These are phyloP conservation scores for Trichosporon faecale DNA, from an alignment of 1,284 basidiomycete genomes.

Conservation along the genomic window DNA sequence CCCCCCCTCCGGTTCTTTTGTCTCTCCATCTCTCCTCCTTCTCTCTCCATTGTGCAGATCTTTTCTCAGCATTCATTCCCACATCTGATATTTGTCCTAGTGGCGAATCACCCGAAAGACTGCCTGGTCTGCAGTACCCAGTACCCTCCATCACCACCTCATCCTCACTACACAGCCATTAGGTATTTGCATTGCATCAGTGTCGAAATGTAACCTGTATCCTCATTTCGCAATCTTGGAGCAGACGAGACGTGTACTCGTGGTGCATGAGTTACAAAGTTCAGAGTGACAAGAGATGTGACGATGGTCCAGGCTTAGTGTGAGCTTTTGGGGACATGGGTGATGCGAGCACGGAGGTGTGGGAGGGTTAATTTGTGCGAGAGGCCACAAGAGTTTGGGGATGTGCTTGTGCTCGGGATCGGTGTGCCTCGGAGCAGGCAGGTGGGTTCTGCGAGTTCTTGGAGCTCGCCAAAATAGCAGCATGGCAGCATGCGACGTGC, in stretches of 20 bases:
- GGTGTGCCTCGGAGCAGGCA: no score
- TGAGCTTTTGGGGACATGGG: not conserved
- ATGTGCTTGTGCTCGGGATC: not conserved
- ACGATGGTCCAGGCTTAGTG: not conserved
- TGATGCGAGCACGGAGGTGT: no score
- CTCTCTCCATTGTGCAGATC: not conserved
- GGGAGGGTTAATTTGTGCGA: no score
- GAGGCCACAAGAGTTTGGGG: not conserved
- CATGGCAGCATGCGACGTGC: no score
- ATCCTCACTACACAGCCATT: not conserved
- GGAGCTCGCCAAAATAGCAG: not conserved
- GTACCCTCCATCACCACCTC: not conserved
- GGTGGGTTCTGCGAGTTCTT: no score
- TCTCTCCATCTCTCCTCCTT: not conserved
- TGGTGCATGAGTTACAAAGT: not conserved
- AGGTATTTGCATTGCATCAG: not conserved
- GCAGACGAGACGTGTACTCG: no score
- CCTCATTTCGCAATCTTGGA: not conserved
- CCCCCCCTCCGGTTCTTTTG: no score
- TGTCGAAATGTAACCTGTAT: constrained; percentile 10
- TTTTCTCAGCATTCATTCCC: not conserved
- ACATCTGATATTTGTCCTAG: constrained; percentile 3
- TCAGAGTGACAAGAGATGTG: not conserved
- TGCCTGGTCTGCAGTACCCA: constrained; percentile 7
- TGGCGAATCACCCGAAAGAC: not conserved